phyloP scores from a whole-genome alignment of 305 asterid genomes.

The Rubia occidens region DNA sequence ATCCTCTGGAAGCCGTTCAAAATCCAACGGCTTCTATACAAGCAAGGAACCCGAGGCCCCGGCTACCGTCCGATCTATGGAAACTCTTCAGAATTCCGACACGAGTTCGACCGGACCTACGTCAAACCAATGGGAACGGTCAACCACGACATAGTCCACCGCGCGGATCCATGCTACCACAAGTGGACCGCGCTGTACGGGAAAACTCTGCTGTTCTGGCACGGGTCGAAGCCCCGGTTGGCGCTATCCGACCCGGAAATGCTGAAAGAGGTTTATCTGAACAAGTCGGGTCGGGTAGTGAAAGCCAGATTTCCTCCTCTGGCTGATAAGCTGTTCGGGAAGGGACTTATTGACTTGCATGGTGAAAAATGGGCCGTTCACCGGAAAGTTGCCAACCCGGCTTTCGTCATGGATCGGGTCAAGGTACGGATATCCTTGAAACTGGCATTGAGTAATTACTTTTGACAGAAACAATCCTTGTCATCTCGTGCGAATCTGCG shows the following conservation, averaged over 20 bases:
- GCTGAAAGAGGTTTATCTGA: conserved; percentile 13
- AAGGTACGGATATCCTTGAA: conserved; percentile 22
- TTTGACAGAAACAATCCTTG: too few relatives aligned
- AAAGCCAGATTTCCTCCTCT: conserved; percentile 13
- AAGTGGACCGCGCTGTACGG: conserved; percentile 29
- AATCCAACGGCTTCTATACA: conserved; percentile 11
- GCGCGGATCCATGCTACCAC: conserved; percentile 24
- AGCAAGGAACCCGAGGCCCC: conserved; percentile 25
- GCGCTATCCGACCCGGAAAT: conserved; percentile 16
- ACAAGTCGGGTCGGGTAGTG: conserved; percentile 6
- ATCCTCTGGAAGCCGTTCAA: conserved; percentile 15
- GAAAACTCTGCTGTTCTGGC: conserved; percentile 18
- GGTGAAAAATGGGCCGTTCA: conserved; percentile 36
- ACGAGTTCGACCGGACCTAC: conserved; percentile 10
- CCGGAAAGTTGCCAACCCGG: conserved; percentile 32
- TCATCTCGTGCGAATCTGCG: too few relatives aligned
- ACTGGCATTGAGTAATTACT: too few relatives aligned
- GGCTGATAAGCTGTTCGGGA: conserved; percentile 14
- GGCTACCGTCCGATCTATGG: conserved; percentile 22
- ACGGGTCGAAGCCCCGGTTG: conserved; percentile 9
- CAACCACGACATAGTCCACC: conserved; percentile 19
- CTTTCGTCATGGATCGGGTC: conserved; percentile 37
- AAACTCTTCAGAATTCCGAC: conserved; percentile 15
- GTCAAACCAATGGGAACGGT: conserved; percentile 11
- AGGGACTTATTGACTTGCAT: conserved; percentile 16